Conservation (phyloP, 1,284 basidiomycete species). For the Phlebopus sp. region DNA sequence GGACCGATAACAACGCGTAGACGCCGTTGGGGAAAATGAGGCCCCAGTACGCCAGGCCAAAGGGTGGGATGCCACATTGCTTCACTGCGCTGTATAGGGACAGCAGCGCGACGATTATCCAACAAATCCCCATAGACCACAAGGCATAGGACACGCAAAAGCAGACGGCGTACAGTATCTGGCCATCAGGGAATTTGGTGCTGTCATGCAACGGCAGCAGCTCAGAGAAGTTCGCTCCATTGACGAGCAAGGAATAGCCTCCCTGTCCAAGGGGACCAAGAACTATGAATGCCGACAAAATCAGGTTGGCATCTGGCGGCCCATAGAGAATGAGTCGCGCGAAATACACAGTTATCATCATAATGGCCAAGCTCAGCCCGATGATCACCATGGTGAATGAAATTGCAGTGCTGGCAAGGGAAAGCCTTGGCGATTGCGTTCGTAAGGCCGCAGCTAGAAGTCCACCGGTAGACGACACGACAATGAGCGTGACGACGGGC, state of each 20-base stretch:
- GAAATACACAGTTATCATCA: constrained; percentile 46
- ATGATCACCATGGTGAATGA: constrained; percentile 52
- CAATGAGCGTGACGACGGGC: constrained; percentile 61
- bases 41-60: constrained; percentile 47
- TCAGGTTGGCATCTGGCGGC: constrained; percentile 38
- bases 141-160: constrained; percentile 41
- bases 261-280: constrained; percentile 43
- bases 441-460: constrained; percentile 46
- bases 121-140: constrained; percentile 47
- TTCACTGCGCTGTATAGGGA: constrained; percentile 33
- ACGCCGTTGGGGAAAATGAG: constrained; percentile 51
- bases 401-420: constrained; percentile 49
- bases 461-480: constrained; percentile 57
- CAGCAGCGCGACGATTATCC: constrained; percentile 39
- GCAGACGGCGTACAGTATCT: constrained; percentile 38
- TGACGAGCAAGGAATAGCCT: constrained; percentile 52
- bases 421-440: constrained; percentile 39
- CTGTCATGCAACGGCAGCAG: constrained; percentile 39
- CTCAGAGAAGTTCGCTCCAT: constrained; percentile 43
- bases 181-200: constrained; percentile 34
- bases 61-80: constrained; percentile 30
- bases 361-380: constrained; percentile 46
- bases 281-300: constrained; percentile 51
- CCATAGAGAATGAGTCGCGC: constrained; percentile 40
- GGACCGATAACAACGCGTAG: constrained; percentile 45